Evolutionary conservation across 2,329 filamentous ascomycete species (phyloP), one percentile per base, ranked within the genome.

Genomic region (Fusarium tjaetaba): DNA sequence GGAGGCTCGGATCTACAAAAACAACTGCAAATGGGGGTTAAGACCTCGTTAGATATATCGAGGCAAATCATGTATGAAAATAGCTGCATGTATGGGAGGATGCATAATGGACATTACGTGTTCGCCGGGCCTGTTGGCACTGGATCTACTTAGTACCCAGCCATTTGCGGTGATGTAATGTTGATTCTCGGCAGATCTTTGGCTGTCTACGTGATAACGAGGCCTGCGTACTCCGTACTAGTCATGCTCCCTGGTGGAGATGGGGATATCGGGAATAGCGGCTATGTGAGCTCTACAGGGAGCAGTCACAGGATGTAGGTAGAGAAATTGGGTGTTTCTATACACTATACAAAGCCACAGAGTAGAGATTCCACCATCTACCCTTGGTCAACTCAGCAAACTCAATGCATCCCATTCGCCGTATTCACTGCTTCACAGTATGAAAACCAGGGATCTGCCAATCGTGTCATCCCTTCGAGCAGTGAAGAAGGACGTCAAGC

Each of bases 281-380:
- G 22, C 16, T 15, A 30, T 30, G 42, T 59, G 32, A 49, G 41
- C 55, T 58, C 30, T 36, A 18, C 22, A 24, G 30, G 24, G 14
- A 38, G 32, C 42, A 30, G 15, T 59, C 18, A 24, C 32, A 36
- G 51, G 22, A 49, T 9, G 18, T 32, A 46, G 34, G 26, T 58
- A 68, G 58, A 67, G 68, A 60, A 73, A 65, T 73, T 71, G 70
- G 73, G 69, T 49, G 71, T 72, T 77, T 82, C 79, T 82, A 81
- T 82, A 82, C 80, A 83, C 78, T 81, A 79, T 82, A 81, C 80
- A 82, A 56, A 66, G 68, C 71, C 68, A 76, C 72, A 76, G 65
- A 66, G 72, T 61, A 72, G 72, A 68, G 58, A 65, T 71, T 58
- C 34, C 53, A 65, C 32, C 34, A 42, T 73, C 58, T 67, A 64